A percentile compares a stretch with the other conserved stretches of the same genome.
phyloP scores from a whole-genome alignment of 83 land plant genomes.

The Picea abies region DNA sequence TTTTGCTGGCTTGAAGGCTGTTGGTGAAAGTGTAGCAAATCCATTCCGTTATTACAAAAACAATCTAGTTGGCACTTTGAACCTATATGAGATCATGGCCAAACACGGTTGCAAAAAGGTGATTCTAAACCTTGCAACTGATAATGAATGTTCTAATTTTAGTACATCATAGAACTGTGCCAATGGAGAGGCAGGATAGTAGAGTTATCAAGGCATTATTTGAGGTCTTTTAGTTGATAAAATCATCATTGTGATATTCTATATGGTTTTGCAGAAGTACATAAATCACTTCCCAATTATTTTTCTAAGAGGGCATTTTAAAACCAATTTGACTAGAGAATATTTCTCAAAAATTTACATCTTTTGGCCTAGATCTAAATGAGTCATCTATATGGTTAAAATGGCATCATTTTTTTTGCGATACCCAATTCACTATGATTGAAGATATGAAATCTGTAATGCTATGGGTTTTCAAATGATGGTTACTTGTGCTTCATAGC shows the following conservation, averaged over 20 bases:
- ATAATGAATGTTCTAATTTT: background rate
- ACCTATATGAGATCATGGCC: constrained; percentile 52
- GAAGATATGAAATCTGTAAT: too few species aligned
- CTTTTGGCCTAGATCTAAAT: background rate
- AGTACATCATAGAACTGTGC: background rate
- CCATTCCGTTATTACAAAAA: constrained; percentile 58
- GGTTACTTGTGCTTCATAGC: background rate
- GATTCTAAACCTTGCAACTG: background rate
- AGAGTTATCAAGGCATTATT: background rate
- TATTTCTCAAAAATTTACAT: background rate
- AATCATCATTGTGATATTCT: constrained; percentile 5
- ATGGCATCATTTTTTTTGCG: background rate
- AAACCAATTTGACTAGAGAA: background rate
- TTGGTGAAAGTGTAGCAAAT: constrained; percentile 71
- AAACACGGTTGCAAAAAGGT: constrained; percentile 64
- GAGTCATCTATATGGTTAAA: background rate
- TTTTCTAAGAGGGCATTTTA: background rate
- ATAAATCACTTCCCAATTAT: background rate
- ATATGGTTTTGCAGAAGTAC: background rate
- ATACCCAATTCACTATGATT: background rate
- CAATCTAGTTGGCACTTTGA: constrained; percentile 56
- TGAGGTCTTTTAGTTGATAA: background rate
- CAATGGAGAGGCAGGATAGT: background rate
- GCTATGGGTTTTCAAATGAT: background rate
- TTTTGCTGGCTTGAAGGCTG: constrained; percentile 77